Conservation (phyloP, 306 rosid species). For the Quercus alba region DNA sequence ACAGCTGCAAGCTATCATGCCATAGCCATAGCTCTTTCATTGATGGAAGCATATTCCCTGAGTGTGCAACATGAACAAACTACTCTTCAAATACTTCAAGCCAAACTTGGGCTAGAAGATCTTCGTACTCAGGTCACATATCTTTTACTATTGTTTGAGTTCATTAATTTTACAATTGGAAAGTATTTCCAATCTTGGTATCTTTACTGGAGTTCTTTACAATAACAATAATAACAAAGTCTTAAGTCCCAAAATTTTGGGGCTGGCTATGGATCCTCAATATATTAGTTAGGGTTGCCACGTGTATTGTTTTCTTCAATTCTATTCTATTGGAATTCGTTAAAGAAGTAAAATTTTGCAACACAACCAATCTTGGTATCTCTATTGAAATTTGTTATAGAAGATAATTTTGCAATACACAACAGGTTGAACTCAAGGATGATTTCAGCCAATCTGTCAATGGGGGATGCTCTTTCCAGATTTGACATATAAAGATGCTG, state of each 20-base stretch:
- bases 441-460: neutral
- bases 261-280: too few relatives aligned
- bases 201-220: neutral
- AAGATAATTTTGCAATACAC: neutral
- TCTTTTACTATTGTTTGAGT: neutral
- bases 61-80: slow-evolving; percentile 99
- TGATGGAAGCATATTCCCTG: slow-evolving; percentile 95
- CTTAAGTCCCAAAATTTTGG: too few relatives aligned
- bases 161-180: neutral
- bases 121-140: slow-evolving; percentile 87
- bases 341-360: too few relatives aligned
- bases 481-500: neutral
- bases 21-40: slow-evolving; percentile 95
- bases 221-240: too few relatives aligned
- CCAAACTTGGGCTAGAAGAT: slow-evolving; percentile 84
- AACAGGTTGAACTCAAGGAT: neutral
- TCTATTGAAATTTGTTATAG: neutral
- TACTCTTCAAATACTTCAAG: slow-evolving; percentile 83
- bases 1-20: slow-evolving; percentile 99
- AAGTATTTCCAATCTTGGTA: neutral
- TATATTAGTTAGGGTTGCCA: too few relatives aligned
- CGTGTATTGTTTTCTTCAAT: too few relatives aligned
- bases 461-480: neutral
- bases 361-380: neutral
- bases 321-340: too few relatives aligned